These are phyloP conservation scores for Botrytis pseudocinerea DNA, from an alignment of 2,329 filamentous ascomycete species.

Conservation along the genomic window DNA sequence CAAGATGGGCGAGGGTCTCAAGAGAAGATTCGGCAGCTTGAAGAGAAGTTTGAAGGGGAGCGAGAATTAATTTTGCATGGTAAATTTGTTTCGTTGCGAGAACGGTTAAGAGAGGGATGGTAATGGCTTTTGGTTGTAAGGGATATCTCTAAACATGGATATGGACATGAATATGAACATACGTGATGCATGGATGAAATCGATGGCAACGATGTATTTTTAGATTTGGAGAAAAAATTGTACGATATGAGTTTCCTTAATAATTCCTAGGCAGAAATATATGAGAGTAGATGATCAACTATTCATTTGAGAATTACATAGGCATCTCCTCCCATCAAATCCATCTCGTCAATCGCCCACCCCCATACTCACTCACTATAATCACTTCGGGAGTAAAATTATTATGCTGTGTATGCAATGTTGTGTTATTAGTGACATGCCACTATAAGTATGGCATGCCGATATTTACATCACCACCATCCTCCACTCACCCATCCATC, in stretches of 20 bases:
- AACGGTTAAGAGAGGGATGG: background rate
- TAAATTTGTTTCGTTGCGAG: background rate
- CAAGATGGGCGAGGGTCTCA: slow-evolving; percentile 51
- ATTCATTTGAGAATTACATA: too few species aligned
- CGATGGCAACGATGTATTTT: background rate
- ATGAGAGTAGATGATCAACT: background rate
- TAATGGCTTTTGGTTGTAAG: background rate
- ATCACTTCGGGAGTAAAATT: background rate
- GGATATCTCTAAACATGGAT: background rate
- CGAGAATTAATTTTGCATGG: background rate
- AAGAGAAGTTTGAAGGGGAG: slow-evolving; percentile 43
- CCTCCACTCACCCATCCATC: background rate
- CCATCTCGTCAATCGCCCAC: background rate
- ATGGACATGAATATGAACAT: background rate
- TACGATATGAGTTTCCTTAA: background rate
- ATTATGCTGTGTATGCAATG: background rate
- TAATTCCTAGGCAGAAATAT: background rate
- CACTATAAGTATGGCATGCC: background rate
- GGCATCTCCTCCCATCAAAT: too few species aligned
- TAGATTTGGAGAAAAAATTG: background rate
- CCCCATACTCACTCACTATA: background rate
- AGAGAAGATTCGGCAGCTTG: slow-evolving; percentile 55
- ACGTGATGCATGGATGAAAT: background rate
- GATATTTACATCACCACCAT: background rate
- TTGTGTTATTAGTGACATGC: background rate